A percentile compares a stretch with the other conserved stretches of the same genome.
Evolutionary conservation across 2,329 filamentous ascomycete species (phyloP).

Genomic region (Colletotrichum orbiculare): DNA sequence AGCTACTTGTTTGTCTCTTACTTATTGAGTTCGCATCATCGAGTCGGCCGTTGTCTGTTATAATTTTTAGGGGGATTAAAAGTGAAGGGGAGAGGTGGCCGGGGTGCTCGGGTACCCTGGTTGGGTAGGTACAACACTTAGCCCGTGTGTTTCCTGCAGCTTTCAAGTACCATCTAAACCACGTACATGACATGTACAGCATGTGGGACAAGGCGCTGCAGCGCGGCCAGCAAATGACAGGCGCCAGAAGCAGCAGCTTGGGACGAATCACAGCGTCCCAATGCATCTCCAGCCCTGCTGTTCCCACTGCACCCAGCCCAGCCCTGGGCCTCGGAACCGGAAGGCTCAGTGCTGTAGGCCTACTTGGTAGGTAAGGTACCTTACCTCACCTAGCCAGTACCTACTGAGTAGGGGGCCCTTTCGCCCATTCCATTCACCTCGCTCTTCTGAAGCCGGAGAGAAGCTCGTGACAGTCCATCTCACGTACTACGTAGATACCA

Average conservation of each 20-base stretch:
- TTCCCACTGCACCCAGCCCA: constrained; percentile 15
- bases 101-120: neutral
- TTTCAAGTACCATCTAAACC: no score
- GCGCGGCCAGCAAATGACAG: constrained; percentile 28
- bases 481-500: no score
- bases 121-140: constrained; percentile 1
- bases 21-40: constrained; percentile 35
- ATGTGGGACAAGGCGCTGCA: neutral
- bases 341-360: constrained; percentile 31
- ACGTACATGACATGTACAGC: neutral
- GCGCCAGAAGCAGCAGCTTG: constrained; percentile 27
- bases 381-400: neutral
- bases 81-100: neutral
- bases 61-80: constrained; percentile 28
- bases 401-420: no score
- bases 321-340: constrained; percentile 6
- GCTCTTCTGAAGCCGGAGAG: constrained; percentile 2
- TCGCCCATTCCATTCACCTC: no score
- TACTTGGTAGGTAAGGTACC: neutral
- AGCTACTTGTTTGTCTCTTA: neutral
- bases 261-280: constrained; percentile 21
- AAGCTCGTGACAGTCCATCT: neutral
- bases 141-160: no score
- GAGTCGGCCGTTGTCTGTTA: constrained; percentile 16
- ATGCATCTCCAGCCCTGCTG: neutral